Percentiles rank a stretch among this genome's conserved stretches.
Conservation (phyloP, 345 rosid species). For the Populus tremula region DNA sequence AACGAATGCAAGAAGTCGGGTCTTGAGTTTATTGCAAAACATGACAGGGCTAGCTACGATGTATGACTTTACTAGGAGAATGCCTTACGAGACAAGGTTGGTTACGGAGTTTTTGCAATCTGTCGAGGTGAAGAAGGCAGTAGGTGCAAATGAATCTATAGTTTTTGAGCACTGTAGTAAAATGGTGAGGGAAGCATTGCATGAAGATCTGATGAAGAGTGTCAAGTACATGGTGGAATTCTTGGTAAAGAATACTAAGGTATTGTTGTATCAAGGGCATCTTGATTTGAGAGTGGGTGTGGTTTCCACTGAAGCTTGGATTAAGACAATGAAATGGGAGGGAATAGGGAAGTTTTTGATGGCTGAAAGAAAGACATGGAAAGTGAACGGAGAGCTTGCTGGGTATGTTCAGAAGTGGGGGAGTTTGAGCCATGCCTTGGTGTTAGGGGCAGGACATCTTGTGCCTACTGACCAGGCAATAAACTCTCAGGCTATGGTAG, state of each 20-base stretch:
- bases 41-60: conserved; percentile 77
- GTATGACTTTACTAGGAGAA: conserved; percentile 44
- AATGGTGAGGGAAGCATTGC: conserved; percentile 35
- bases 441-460: conserved; percentile 66
- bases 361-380: conserved; percentile 65
- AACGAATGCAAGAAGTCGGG: conserved; percentile 40
- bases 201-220: conserved; percentile 70
- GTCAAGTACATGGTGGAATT: conserved; percentile 65
- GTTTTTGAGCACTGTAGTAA: conserved; percentile 54
- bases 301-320: conserved; percentile 73
- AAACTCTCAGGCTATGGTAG: conserved; percentile 65
- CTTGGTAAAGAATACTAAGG: conserved; percentile 45
- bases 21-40: conserved; percentile 39
- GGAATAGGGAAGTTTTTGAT: conserved; percentile 37
- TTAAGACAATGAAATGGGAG: conserved; percentile 67
- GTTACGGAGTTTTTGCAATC: conserved; percentile 41
- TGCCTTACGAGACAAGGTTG: conserved; percentile 42
- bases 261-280: conserved; percentile 68
- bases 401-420: conserved; percentile 68
- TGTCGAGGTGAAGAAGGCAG: conserved; percentile 41
- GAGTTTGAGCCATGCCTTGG: conserved; percentile 52
- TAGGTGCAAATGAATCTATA: conserved; percentile 46
- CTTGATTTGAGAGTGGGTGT: conserved; percentile 62
- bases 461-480: conserved; percentile 61
- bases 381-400: conserved; percentile 48